Percentiles rank a stretch among this genome's conserved stretches.
Conservation (phyloP, 208 protist species). For the Sergeia podlipaevii region DNA sequence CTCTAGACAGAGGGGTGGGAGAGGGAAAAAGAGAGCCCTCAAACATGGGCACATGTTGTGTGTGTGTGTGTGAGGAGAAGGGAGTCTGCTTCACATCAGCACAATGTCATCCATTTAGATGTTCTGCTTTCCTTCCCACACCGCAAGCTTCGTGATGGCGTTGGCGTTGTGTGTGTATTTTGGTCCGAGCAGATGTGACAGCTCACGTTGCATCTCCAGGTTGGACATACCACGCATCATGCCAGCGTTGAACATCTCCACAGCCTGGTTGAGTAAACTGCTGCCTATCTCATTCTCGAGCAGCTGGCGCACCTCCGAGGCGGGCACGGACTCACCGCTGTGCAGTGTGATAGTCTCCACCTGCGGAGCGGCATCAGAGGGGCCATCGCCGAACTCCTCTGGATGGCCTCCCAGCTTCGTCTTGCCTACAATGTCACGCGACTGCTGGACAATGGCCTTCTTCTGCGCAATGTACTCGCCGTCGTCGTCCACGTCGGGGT, state of each 20-base stretch:
- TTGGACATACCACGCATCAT: constrained; percentile 61
- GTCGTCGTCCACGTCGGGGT: constrained; percentile 78
- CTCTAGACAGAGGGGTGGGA: no score
- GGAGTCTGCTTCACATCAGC: neutral
- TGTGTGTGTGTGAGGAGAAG: no score
- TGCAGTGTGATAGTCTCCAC: constrained; percentile 67
- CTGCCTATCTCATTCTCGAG: constrained; percentile 70
- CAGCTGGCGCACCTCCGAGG: constrained; percentile 43
- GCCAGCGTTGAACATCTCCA: constrained; percentile 67
- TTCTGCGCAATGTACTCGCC: constrained; percentile 84
- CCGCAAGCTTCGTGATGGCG: constrained; percentile 77
- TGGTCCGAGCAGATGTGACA: constrained; percentile 57
- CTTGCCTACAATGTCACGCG: constrained; percentile 73
- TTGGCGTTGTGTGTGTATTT: constrained; percentile 71
- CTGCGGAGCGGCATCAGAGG: constrained; percentile 37
- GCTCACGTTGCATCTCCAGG: constrained; percentile 65
- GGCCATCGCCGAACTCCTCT: constrained; percentile 82
- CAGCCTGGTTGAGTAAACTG: constrained; percentile 55
- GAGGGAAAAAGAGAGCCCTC: no score
- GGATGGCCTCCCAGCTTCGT: constrained; percentile 71
- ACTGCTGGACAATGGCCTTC: constrained; percentile 71
- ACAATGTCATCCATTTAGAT: constrained; percentile 14
- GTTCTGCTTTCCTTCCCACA: constrained; percentile 82
- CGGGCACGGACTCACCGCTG: constrained; percentile 50
- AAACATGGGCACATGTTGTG: no score